These are phyloP conservation scores for Carallia brachiata DNA, from an alignment of 345 rosid genomes.

Conservation along the genomic window DNA sequence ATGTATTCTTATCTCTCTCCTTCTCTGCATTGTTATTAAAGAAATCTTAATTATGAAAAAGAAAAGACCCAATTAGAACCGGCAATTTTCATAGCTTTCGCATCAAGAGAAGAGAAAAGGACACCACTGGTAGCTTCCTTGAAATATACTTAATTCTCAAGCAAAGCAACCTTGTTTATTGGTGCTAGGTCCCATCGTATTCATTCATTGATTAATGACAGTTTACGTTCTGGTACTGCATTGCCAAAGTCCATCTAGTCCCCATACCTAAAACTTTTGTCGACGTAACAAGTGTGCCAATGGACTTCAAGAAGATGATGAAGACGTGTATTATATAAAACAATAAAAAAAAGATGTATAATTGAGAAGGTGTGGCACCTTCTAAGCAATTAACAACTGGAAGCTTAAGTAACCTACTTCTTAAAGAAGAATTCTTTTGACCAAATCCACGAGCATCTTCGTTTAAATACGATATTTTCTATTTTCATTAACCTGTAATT, in stretches of 20 bases:
- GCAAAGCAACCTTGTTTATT: not conserved
- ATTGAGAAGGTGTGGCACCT: not conserved
- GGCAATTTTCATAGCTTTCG: not conserved
- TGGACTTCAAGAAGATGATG: not conserved
- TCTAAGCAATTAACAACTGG: not conserved
- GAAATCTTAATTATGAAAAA: too few relatives aligned
- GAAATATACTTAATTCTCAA: not conserved
- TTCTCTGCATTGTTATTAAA: too few relatives aligned
- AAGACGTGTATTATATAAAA: slow-evolving; percentile 7
- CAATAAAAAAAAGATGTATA: not conserved
- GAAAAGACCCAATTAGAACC: not conserved
- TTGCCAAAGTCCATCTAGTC: too few relatives aligned
- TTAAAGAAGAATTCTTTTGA: not conserved
- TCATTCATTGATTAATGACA: too few relatives aligned
- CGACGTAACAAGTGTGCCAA: not conserved
- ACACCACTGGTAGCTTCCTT: not conserved
- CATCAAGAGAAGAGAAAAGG: not conserved
- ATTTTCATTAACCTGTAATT: too few relatives aligned
- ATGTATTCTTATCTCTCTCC: too few relatives aligned
- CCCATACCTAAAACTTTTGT: too few relatives aligned
- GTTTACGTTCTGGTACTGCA: too few relatives aligned
- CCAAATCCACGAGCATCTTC: not conserved
- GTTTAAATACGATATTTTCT: too few relatives aligned
- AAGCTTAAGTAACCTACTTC: not conserved
- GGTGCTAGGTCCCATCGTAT: not conserved